These are phyloP conservation scores for Coffea humblotiana DNA, from an alignment of 305 asterid species.

Conservation along the genomic window DNA sequence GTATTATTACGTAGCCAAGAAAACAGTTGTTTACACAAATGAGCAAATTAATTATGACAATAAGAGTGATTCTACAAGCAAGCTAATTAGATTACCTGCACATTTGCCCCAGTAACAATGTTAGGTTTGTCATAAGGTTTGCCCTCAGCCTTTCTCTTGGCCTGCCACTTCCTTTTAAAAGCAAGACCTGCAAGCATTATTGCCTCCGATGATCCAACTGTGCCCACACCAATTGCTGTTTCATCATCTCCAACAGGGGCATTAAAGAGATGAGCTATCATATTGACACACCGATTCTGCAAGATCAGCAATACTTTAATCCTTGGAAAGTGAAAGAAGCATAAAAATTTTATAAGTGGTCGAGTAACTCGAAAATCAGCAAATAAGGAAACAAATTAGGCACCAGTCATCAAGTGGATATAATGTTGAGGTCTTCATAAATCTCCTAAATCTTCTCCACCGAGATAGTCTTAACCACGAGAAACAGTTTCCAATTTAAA, in stretches of 20 bases:
- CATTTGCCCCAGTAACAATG: conserved; percentile 28
- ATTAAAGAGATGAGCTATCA: conserved; percentile 24
- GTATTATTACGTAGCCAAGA: neutral
- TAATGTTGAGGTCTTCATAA: neutral
- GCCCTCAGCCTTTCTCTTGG: conserved; percentile 20
- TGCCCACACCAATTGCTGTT: conserved; percentile 24
- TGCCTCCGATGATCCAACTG: conserved; percentile 32
- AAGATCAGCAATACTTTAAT: neutral
- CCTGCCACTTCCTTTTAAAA: conserved; percentile 24
- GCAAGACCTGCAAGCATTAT: conserved; percentile 31
- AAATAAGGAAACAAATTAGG: neutral
- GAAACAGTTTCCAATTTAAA: neutral
- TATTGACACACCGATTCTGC: conserved; percentile 27
- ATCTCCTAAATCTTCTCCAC: neutral
- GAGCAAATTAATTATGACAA: too few species aligned
- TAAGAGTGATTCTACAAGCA: neutral
- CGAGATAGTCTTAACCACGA: too few species aligned
- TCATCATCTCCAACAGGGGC: conserved; percentile 20
- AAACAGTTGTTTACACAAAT: neutral
- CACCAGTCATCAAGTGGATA: neutral
- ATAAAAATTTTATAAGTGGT: neutral
- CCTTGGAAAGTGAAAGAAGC: neutral
- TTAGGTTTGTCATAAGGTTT: conserved; percentile 21
- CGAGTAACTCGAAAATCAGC: neutral
- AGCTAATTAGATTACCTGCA: conserved; percentile 18